Evolutionary conservation across 352 stramenopile genomes (phyloP).

Genomic region (Thraustochytrium sp.): DNA sequence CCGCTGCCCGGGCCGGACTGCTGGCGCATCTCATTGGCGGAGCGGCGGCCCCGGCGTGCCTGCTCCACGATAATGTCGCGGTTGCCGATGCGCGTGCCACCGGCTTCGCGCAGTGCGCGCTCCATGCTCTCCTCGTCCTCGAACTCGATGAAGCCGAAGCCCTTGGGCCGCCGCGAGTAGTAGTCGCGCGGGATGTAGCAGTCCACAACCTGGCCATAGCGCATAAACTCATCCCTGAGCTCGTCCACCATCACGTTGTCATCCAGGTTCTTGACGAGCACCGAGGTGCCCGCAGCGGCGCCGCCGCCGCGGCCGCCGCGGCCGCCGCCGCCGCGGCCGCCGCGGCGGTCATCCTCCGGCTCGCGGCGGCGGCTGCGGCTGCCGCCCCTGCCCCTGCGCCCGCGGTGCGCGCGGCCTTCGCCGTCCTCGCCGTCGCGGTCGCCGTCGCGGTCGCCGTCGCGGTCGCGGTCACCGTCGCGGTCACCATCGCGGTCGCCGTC

Average conservation of each 20-base stretch:
- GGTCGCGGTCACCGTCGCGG: not conserved
- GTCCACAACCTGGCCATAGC: not conserved
- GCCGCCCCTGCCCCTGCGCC: not conserved
- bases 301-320: not conserved
- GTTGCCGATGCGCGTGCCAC: not conserved
- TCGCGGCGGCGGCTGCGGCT: not conserved
- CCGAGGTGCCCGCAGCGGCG: not conserved
- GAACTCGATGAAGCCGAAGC: not conserved
- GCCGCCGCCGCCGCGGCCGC: not conserved
- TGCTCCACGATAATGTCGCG: not conserved
- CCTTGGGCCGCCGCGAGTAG: not conserved
- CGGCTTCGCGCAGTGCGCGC: not conserved
- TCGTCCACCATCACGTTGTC: not conserved
- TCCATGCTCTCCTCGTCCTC: not conserved
- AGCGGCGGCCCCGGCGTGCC: not conserved
- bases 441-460: not conserved
- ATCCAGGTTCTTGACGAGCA: not conserved
- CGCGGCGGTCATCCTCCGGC: not conserved
- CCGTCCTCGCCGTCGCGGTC: not conserved
- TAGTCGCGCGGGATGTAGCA: conserved; percentile 7
- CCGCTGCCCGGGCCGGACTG: not conserved
- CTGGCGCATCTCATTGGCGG: not conserved
- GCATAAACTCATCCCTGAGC: not conserved
- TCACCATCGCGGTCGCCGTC: not conserved
- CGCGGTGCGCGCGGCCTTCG: not conserved